A percentile compares a stretch with the other conserved stretches of the same genome.
Evolutionary conservation across 2,329 filamentous ascomycete species (phyloP).

Genomic region (Penicillium sp.): DNA sequence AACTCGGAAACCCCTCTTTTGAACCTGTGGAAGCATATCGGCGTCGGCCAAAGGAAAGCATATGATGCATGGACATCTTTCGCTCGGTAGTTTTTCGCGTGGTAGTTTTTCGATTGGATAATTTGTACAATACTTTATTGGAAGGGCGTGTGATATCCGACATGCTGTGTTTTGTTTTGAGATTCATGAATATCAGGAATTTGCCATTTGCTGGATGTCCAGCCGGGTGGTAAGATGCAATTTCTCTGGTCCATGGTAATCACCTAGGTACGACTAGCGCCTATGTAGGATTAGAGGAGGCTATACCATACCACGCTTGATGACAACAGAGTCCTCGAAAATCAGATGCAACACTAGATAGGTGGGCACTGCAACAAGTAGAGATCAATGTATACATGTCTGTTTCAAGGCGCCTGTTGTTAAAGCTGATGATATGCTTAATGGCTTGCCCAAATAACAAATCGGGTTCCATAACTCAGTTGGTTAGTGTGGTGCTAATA

Average conservation of each 20-base stretch:
- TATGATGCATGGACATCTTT: constrained; percentile 10
- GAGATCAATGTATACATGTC: too few relatives aligned
- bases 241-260: neutral
- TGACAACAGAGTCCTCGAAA: too few relatives aligned
- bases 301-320: neutral
- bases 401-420: too few relatives aligned
- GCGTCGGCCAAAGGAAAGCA: constrained; percentile 15
- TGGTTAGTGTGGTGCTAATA: too few relatives aligned
- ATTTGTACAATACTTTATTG: constrained; percentile 24
- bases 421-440: too few relatives aligned
- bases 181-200: constrained; percentile 21
- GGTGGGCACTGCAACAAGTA: too few relatives aligned
- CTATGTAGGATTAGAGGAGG: neutral
- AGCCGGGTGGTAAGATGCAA: constrained; percentile 1
- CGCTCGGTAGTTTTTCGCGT: constrained; percentile 11
- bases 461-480: too few relatives aligned
- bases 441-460: too few relatives aligned
- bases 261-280: neutral
- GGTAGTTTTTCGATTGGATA: constrained; percentile 11
- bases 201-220: constrained; percentile 14
- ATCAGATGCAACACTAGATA: neutral
- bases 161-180: constrained; percentile 8
- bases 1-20: constrained; percentile 11
- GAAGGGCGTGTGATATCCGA: constrained; percentile 4
- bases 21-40: constrained; percentile 16